Percentiles rank a stretch among this genome's conserved stretches.
These are phyloP conservation scores for Candida quercuum DNA, from an alignment of 805 yeast genomes.

Conservation along the genomic window DNA sequence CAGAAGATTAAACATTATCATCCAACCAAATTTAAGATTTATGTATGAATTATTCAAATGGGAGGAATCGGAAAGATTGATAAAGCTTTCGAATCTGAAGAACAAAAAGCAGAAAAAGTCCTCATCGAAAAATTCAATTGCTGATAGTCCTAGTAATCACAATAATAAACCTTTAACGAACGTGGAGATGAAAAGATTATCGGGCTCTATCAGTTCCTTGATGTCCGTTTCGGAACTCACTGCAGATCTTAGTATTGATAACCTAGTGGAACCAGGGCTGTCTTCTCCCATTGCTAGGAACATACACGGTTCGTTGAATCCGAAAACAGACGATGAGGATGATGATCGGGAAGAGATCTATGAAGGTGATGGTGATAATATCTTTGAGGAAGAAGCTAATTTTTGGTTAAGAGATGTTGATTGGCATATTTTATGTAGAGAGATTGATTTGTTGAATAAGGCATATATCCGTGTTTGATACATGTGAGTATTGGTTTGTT, in stretches of 20 bases:
- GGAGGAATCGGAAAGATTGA: slow-evolving; percentile 35
- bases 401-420: slow-evolving; percentile 60
- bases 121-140: background rate
- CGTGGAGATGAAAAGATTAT: background rate
- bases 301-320: background rate
- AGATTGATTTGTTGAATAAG: slow-evolving; percentile 70
- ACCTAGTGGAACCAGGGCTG: background rate
- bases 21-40: slow-evolving; percentile 88
- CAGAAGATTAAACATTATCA: slow-evolving; percentile 82
- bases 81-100: background rate
- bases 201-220: slow-evolving; percentile 9
- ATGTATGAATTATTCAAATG: slow-evolving; percentile 84
- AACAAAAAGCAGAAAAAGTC: background rate
- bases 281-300: background rate
- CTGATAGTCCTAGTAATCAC: background rate
- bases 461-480: slow-evolving; percentile 19
- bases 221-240: slow-evolving; percentile 5
- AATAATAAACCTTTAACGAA: background rate
- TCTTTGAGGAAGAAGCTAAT: slow-evolving; percentile 1
- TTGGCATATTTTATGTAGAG: slow-evolving; percentile 85
- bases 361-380: slow-evolving; percentile 13
- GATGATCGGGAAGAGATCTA: slow-evolving; percentile 13
- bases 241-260: slow-evolving; percentile 4
- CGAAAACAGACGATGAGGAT: slow-evolving; percentile 7
- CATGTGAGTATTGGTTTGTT: too few species aligned